Evolutionary conservation across 768 basidiomycete species (phyloP).

Genomic region (Leucosporidium creatinivorum): DNA sequence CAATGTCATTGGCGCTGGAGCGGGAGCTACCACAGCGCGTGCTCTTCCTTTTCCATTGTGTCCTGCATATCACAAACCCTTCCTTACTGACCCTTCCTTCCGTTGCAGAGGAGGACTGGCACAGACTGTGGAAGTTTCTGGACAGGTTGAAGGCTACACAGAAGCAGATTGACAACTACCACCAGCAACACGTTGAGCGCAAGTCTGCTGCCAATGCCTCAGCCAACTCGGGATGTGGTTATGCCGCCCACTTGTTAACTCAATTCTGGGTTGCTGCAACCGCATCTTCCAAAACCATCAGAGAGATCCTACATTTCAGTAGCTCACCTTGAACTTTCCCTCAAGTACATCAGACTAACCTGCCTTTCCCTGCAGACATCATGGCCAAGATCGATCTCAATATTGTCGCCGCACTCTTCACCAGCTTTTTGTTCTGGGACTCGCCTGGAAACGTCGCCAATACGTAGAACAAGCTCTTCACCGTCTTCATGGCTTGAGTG

Average conservation of each 20-base stretch:
- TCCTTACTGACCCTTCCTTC: background rate
- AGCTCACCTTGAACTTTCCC: constrained; percentile 29
- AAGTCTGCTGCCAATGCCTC: constrained; percentile 29
- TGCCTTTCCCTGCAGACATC: constrained; percentile 7
- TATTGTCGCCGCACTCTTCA: constrained; percentile 34
- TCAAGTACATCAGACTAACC: constrained; percentile 24
- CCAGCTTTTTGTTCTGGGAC: constrained; percentile 35
- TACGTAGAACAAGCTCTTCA: constrained; percentile 33
- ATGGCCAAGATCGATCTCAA: constrained; percentile 18
- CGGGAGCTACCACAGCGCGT: constrained; percentile 45
- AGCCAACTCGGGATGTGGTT: constrained; percentile 26
- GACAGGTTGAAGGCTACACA: constrained; percentile 50
- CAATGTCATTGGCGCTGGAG: constrained; percentile 53
- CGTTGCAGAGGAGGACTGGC: constrained; percentile 67
- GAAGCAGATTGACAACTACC: constrained; percentile 53
- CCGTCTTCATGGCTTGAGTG: constrained; percentile 21
- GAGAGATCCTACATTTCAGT: constrained; percentile 43
- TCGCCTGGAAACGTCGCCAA: constrained; percentile 20
- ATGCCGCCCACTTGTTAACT: constrained; percentile 19
- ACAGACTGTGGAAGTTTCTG: constrained; percentile 71
- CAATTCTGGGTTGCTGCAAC: constrained; percentile 25
- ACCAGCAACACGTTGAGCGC: constrained; percentile 35
- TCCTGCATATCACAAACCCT: too few relatives aligned
- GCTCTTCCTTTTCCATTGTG: too few relatives aligned
- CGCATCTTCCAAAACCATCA: constrained; percentile 45